Evolutionary conservation across 2,329 filamentous ascomycete genomes (phyloP), one percentile per base, ranked within the genome.

Genomic region (Ceratocystis papillata): DNA sequence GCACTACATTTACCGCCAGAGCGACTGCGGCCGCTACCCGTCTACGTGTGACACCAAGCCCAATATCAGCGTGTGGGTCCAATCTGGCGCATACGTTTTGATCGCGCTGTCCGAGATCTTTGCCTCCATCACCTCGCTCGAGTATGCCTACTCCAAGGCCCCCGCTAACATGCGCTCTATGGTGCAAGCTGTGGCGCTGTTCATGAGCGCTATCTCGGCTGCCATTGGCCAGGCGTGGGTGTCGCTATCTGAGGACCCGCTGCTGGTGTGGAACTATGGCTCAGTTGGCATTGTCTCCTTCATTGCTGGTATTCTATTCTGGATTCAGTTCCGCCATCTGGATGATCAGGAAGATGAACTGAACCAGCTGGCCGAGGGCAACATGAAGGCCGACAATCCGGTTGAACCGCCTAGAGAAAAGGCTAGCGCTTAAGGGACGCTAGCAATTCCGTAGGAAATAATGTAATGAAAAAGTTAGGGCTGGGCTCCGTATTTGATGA

Each of bases 111-210:
- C 78, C 33, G 79, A 81, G 71, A 79, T 81, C 60, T 75, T 79
- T 65, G 77, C 79, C 0, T 79, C 77, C 66, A 81, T 81, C 69
- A 81, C 79, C 0, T 83, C 81, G 12, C 80, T 89, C 17, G 87
- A 91, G 74, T 90, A 89, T 70, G 87, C 88, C 25, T 90, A 85
- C 76, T 87, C 86, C 71, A 90, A 90, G 74, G 87, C 87, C 0
- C 88, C 88, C 7, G 81, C 80, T 72, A 90, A 89, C 76, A 91
- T 91, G 87, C 81, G 87, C 5, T 87, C 84, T 30, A 80, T 90
- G 65, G 85, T 91, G n/a, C 80, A 81, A 70, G 82, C 83, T 8
- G 79, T 90, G 65, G 83, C 83, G 62, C 81, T 89, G 63, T 87
- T 90, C 76, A 87, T 83, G 77, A 84, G 81, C 46, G 86, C 87